Percentiles rank a stretch among this genome's conserved stretches.
Conservation (phyloP, 139 green algal genomes). For the Picochlorum sp. region DNA sequence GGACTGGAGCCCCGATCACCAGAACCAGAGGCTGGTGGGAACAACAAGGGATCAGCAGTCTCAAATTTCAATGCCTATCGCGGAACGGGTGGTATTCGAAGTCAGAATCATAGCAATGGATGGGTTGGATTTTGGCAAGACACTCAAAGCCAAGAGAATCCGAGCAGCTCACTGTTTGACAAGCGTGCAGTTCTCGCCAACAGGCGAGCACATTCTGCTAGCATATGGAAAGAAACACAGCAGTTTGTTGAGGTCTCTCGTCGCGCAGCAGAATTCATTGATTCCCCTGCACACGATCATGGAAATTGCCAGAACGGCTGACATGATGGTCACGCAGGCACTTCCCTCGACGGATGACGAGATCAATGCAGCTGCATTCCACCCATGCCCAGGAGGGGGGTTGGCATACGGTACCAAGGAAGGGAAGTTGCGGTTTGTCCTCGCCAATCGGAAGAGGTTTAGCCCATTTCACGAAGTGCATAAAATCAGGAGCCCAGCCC, state of each 20-base stretch:
- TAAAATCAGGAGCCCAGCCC: background rate
- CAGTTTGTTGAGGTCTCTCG: slow-evolving; percentile 64
- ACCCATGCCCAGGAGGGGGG: slow-evolving; percentile 64
- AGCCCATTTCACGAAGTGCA: background rate
- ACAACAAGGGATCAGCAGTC: background rate
- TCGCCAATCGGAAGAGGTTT: slow-evolving; percentile 8
- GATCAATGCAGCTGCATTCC: slow-evolving; percentile 84
- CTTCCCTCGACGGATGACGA: slow-evolving; percentile 78
- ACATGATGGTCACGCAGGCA: slow-evolving; percentile 67
- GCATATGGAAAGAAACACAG: slow-evolving; percentile 85
- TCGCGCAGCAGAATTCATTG: slow-evolving; percentile 45
- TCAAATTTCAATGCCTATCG: background rate
- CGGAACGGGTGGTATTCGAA: slow-evolving; percentile 54
- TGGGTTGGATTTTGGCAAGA: slow-evolving; percentile 33
- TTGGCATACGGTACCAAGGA: slow-evolving; percentile 94
- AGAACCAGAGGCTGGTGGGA: background rate
- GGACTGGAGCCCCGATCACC: slow-evolving; percentile 2
- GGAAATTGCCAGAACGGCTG: slow-evolving; percentile 52
- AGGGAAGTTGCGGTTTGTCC: slow-evolving; percentile 56
- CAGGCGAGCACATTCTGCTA: slow-evolving; percentile 71
- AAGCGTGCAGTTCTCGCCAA: slow-evolving; percentile 84
- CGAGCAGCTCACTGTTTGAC: slow-evolving; percentile 92
- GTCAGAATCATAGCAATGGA: slow-evolving; percentile 57
- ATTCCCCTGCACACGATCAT: slow-evolving; percentile 80
- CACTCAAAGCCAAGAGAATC: slow-evolving; percentile 51